A percentile compares a stretch with the other conserved stretches of the same genome.
Conservation (phyloP, 371 early-diverging fungal genomes). For the Mortierella polycephala region DNA sequence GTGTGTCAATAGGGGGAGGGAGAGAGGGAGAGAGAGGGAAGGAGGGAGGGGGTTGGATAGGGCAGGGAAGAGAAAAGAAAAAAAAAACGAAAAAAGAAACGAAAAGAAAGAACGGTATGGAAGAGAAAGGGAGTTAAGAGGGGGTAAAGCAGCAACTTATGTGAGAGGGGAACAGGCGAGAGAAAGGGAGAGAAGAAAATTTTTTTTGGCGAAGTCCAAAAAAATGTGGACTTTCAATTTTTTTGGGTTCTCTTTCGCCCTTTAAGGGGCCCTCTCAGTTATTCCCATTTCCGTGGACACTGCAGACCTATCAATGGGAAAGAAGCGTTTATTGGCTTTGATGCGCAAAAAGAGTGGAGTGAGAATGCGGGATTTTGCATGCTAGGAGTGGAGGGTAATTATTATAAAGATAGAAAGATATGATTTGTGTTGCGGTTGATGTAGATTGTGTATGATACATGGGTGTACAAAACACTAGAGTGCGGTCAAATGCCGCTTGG, state of each 20-base stretch:
- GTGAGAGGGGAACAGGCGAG: neutral
- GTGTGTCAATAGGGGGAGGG: neutral
- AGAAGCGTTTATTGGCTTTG: too few species aligned
- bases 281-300: too few species aligned
- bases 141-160: neutral
- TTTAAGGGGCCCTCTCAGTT: too few species aligned
- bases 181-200: neutral
- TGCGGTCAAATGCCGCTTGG: neutral
- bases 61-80: slow-evolving; percentile 8
- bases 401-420: too few species aligned
- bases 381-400: too few species aligned
- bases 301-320: too few species aligned
- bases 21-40: neutral
- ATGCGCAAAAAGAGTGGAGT: too few species aligned
- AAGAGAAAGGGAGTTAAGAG: slow-evolving; percentile 2
- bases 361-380: too few species aligned
- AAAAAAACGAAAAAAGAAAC: slow-evolving; percentile 3
- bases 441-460: neutral
- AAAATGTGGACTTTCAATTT: neutral
- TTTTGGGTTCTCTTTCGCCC: neutral
- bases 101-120: slow-evolving; percentile 3
- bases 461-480: neutral
- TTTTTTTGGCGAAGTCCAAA: slow-evolving; percentile 1
- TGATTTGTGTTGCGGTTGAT: too few species aligned
- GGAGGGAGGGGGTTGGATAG: slow-evolving; percentile 1